A percentile compares a stretch with the other conserved stretches of the same genome.
Evolutionary conservation across 2,329 filamentous ascomycete genomes (phyloP).

Genomic region (Hypoxylon sp.): DNA sequence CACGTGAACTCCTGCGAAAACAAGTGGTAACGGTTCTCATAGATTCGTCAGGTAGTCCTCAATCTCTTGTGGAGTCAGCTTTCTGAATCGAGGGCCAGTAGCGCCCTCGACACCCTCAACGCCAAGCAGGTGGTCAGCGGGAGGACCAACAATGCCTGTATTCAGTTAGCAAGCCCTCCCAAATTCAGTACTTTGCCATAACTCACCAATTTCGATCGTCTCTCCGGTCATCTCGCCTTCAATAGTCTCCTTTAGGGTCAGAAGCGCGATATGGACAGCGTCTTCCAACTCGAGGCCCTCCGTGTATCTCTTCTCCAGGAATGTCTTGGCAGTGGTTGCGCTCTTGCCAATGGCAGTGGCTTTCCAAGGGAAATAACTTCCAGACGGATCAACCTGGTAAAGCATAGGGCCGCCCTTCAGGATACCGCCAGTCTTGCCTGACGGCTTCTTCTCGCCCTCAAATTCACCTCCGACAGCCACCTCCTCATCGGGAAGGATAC

Average conservation of each 20-base stretch:
- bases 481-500: slow-evolving; percentile 86
- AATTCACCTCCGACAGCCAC: slow-evolving; percentile 70
- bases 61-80: slow-evolving; percentile 97
- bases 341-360: slow-evolving; percentile 99
- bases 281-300: slow-evolving; percentile 97
- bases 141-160: slow-evolving; percentile 91
- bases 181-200: background rate
- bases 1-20: slow-evolving; percentile 54
- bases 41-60: slow-evolving; percentile 99
- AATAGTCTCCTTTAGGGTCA: slow-evolving; percentile 99
- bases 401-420: slow-evolving; percentile 96
- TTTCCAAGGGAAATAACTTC: slow-evolving; percentile 99
- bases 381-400: slow-evolving; percentile 99
- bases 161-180: slow-evolving; percentile 47
- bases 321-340: slow-evolving; percentile 97
- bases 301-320: slow-evolving; percentile 98
- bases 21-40: slow-evolving; percentile 64
- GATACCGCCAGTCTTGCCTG: slow-evolving; percentile 93
- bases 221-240: slow-evolving; percentile 99
- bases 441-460: slow-evolving; percentile 73
- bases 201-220: slow-evolving; percentile 94
- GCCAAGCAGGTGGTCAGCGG: slow-evolving; percentile 91
- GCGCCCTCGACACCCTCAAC: slow-evolving; percentile 90
- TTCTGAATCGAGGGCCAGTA: slow-evolving; percentile 88
- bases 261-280: slow-evolving; percentile 95